Conservation (phyloP, 2,329 filamentous ascomycete species). For the Periconia sp. region DNA sequence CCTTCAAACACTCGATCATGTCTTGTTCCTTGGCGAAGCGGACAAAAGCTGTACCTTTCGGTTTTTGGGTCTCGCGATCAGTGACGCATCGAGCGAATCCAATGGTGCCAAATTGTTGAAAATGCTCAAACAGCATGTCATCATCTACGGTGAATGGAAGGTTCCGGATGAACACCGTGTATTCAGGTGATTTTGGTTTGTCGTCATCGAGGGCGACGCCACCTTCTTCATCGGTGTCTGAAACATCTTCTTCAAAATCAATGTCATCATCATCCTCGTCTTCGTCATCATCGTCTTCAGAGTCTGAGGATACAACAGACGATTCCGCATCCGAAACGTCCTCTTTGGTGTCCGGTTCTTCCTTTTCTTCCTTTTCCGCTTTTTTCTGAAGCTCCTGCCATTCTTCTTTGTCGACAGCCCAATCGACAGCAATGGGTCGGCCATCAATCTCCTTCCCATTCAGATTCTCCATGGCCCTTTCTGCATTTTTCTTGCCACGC, state of each 20-base stretch:
- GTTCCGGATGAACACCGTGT: constrained; percentile 90
- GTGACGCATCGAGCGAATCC: constrained; percentile 91
- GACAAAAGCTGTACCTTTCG: constrained; percentile 91
- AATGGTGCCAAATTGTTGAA: constrained; percentile 82
- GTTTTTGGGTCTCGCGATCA: constrained; percentile 80
- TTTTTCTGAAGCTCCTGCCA: constrained; percentile 67
- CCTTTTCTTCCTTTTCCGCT: constrained; percentile 44
- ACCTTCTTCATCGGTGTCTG: constrained; percentile 46
- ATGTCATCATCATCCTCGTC: constrained; percentile 45
- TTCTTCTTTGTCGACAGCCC: constrained; percentile 87
- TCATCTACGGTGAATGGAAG: constrained; percentile 87
- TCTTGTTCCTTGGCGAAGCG: constrained; percentile 82
- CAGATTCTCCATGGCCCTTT: constrained; percentile 79
- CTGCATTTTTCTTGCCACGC: constrained; percentile 84
- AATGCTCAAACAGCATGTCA: constrained; percentile 79
- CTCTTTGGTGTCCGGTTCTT: constrained; percentile 41
- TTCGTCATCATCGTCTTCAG: constrained; percentile 41
- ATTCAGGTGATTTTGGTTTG: constrained; percentile 61
- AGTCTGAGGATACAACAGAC: constrained; percentile 46
- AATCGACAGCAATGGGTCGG: constrained; percentile 87
- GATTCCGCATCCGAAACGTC: constrained; percentile 39
- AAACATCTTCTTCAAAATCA: constrained; percentile 40
- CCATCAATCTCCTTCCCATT: constrained; percentile 93
- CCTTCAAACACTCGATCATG: constrained; percentile 73
- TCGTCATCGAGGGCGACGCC: constrained; percentile 25